These are phyloP conservation scores for Neofusicoccum kwambonambiense DNA, from an alignment of 2,329 filamentous ascomycete genomes.

Conservation along the genomic window DNA sequence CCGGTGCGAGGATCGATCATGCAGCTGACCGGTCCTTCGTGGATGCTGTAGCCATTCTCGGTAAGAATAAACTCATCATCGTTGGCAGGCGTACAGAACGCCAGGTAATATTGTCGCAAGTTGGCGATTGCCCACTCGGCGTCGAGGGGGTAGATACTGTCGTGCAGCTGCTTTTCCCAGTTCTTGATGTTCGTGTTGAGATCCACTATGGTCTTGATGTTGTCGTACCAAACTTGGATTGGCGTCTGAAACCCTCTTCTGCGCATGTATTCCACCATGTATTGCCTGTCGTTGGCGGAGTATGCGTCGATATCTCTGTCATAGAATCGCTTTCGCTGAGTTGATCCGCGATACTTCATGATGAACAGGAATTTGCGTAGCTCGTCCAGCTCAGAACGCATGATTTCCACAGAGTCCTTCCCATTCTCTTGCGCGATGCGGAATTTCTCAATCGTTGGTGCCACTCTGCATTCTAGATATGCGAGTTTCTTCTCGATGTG, in stretches of 20 bases:
- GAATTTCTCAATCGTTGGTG: conserved; percentile 24
- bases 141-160: conserved; percentile 31
- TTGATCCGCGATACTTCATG: conserved; percentile 44
- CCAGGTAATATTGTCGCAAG: conserved; percentile 28
- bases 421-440: conserved; percentile 23
- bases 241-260: conserved; percentile 29
- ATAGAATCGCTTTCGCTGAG: conserved; percentile 36
- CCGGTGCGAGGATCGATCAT: neutral
- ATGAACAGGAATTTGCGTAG: conserved; percentile 49
- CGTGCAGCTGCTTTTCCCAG: conserved; percentile 29
- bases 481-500: conserved; percentile 30
- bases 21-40: conserved; percentile 28
- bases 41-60: conserved; percentile 32
- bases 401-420: conserved; percentile 28
- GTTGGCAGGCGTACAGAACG: conserved; percentile 29
- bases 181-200: conserved; percentile 28
- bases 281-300: conserved; percentile 26
- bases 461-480: conserved; percentile 26
- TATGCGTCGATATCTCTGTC: conserved; percentile 37
- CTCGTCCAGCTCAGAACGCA: conserved; percentile 34
- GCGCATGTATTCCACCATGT: conserved; percentile 32
- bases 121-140: conserved; percentile 31
- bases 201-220: conserved; percentile 32
- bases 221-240: conserved; percentile 37
- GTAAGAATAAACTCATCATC: conserved; percentile 37